Percentiles rank a stretch among this genome's conserved stretches.
Evolutionary conservation across 805 yeast species (phyloP).

Genomic region (Lipomyces kockii): DNA sequence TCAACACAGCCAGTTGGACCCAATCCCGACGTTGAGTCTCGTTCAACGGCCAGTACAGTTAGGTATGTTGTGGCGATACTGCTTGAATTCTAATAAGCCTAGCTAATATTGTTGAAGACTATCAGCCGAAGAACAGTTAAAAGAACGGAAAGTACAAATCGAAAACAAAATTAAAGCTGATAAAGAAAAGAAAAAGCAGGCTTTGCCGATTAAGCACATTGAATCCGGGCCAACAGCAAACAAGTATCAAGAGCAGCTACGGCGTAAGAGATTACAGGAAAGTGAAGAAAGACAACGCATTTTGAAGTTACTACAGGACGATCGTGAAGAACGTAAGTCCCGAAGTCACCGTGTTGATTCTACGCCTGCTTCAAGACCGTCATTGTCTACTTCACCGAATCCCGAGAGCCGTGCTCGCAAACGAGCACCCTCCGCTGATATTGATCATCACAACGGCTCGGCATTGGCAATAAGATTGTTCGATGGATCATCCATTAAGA

Average conservation of each 20-base stretch:
- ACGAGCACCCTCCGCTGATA: constrained; percentile 11
- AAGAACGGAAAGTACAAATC: constrained; percentile 14
- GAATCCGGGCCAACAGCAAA: constrained; percentile 24
- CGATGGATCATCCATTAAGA: constrained; percentile 64
- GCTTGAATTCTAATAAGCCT: neutral
- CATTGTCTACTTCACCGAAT: constrained; percentile 18
- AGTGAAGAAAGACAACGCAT: constrained; percentile 62
- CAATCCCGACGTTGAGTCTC: neutral
- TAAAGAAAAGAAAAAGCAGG: constrained; percentile 13
- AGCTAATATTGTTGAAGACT: neutral
- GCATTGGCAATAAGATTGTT: constrained; percentile 64
- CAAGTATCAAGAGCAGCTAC: constrained; percentile 49
- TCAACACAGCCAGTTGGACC: neutral
- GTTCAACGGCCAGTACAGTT: neutral
- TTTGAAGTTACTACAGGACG: constrained; percentile 56
- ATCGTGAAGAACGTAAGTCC: constrained; percentile 54
- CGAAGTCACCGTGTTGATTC: constrained; percentile 29
- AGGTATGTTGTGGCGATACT: neutral
- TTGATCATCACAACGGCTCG: constrained; percentile 44
- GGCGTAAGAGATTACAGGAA: constrained; percentile 47
- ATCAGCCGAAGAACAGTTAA: constrained; percentile 3
- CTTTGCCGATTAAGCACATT: constrained; percentile 1
- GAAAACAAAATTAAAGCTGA: constrained; percentile 30
- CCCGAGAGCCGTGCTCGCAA: constrained; percentile 5
- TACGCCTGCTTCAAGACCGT: constrained; percentile 27